Evolutionary conservation across 495 filamentous ascomycete species (phyloP).

Genomic region (Pyrenula massariospora): DNA sequence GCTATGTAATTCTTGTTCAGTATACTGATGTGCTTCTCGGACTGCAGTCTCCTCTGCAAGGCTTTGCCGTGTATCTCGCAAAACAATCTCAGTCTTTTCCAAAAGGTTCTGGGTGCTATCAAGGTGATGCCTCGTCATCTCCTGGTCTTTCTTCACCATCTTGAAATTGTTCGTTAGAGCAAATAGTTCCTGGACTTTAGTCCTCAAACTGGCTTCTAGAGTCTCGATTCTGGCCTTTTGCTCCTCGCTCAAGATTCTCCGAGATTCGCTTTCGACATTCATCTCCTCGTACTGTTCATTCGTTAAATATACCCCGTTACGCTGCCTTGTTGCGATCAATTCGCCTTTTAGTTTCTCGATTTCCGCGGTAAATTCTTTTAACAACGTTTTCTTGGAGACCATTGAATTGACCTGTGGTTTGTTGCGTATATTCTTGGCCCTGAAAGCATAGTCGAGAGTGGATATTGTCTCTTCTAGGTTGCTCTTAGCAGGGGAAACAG

Average conservation of each 20-base stretch:
- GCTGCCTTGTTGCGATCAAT: slow-evolving; percentile 81
- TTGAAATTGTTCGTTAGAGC: slow-evolving; percentile 74
- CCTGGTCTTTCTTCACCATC: slow-evolving; percentile 73
- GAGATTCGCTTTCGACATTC: slow-evolving; percentile 79
- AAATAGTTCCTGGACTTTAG: slow-evolving; percentile 87
- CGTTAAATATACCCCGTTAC: slow-evolving; percentile 88
- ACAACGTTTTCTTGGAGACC: slow-evolving; percentile 81
- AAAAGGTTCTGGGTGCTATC: slow-evolving; percentile 70
- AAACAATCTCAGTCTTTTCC: slow-evolving; percentile 73
- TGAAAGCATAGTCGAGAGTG: slow-evolving; percentile 91
- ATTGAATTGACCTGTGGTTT: slow-evolving; percentile 90
- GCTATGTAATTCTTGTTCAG: slow-evolving; percentile 60
- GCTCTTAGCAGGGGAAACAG: slow-evolving; percentile 83
- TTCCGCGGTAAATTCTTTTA: slow-evolving; percentile 83
- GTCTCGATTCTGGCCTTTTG: slow-evolving; percentile 85
- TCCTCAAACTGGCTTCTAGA: slow-evolving; percentile 76
- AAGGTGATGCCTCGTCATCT: slow-evolving; percentile 55
- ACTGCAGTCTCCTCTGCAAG: slow-evolving; percentile 71
- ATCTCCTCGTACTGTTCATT: slow-evolving; percentile 78
- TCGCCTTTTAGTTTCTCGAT: slow-evolving; percentile 92
- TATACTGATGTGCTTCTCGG: slow-evolving; percentile 73
- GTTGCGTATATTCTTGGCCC: slow-evolving; percentile 96
- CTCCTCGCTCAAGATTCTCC: slow-evolving; percentile 85
- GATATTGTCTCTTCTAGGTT: slow-evolving; percentile 98
- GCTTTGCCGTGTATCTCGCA: slow-evolving; percentile 60